Percentiles rank a stretch among this genome's conserved stretches.
These are phyloP conservation scores for Hypoxylon lenormandii DNA, from an alignment of 495 filamentous ascomycete genomes.

Conservation along the genomic window DNA sequence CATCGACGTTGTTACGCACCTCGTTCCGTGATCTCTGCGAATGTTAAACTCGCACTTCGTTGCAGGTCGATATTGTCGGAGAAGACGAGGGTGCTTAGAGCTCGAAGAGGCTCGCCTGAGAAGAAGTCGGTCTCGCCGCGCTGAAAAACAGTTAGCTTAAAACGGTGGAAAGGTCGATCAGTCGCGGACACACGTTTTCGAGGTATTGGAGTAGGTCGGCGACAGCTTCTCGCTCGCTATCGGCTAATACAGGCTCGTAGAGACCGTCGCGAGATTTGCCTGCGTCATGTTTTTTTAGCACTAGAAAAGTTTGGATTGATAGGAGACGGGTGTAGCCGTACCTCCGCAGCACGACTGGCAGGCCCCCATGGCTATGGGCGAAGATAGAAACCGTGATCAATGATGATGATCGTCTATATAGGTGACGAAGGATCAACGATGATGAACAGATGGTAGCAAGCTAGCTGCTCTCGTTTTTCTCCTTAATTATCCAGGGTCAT, in stretches of 20 bases:
- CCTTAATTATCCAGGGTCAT: constrained; percentile 22
- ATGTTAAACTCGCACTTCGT: constrained; percentile 95
- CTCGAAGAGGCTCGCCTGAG: constrained; percentile 92
- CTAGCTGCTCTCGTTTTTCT: neutral
- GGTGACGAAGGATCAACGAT: constrained; percentile 13
- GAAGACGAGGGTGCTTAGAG: constrained; percentile 93
- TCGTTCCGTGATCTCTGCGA: constrained; percentile 98
- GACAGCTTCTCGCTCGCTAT: constrained; percentile 96
- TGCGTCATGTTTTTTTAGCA: constrained; percentile 52
- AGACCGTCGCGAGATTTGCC: constrained; percentile 90
- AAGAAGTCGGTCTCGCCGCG: constrained; percentile 98
- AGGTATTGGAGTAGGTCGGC: constrained; percentile 94
- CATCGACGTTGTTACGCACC: constrained; percentile 67
- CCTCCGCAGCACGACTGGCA: constrained; percentile 67
- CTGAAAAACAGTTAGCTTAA: constrained; percentile 61
- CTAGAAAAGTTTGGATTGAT: constrained; percentile 23
- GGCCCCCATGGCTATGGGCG: constrained; percentile 58
- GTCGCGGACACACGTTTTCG: constrained; percentile 79
- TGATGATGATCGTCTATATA: constrained; percentile 40
- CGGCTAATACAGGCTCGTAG: constrained; percentile 94
- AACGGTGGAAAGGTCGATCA: constrained; percentile 35
- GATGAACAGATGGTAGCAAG: constrained; percentile 8
- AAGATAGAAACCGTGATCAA: constrained; percentile 25
- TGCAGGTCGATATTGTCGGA: constrained; percentile 99
- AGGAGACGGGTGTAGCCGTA: constrained; percentile 39